Evolutionary conservation across 192 early-diverging fungal species (phyloP).

Genomic region (Phycomyces nitens): DNA sequence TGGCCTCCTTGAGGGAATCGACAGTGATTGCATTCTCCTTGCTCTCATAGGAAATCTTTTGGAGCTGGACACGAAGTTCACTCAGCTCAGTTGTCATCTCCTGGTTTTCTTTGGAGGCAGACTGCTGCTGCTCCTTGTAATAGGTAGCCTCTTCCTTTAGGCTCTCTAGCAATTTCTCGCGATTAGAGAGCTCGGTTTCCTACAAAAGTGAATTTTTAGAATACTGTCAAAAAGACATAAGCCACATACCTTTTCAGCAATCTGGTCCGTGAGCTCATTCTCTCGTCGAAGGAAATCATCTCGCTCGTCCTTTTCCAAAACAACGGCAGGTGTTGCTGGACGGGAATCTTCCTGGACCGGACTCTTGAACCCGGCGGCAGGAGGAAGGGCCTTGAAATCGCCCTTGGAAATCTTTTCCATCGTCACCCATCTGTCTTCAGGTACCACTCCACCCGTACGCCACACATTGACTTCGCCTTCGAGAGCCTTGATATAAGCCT

Average conservation of each 20-base stretch:
- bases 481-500: constrained; percentile 77
- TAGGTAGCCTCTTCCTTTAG: constrained; percentile 76
- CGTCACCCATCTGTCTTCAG: constrained; percentile 61
- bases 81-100: constrained; percentile 65
- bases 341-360: constrained; percentile 50
- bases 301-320: constrained; percentile 82
- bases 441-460: constrained; percentile 75
- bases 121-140: constrained; percentile 62
- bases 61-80: constrained; percentile 80
- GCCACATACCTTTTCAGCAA: constrained; percentile 70
- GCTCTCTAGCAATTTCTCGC: constrained; percentile 56
- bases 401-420: constrained; percentile 52
- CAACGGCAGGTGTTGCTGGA: constrained; percentile 72
- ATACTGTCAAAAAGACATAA: no score
- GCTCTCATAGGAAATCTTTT: constrained; percentile 85
- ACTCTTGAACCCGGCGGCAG: constrained; percentile 46
- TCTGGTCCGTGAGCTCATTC: constrained; percentile 91
- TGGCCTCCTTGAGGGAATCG: constrained; percentile 84
- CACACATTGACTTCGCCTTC: constrained; percentile 89
- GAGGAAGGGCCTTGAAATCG: constrained; percentile 22
- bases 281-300: constrained; percentile 94
- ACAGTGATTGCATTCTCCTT: constrained; percentile 87
- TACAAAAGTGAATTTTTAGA: no score
- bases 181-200: constrained; percentile 74
- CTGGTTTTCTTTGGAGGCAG: constrained; percentile 67